Evolutionary conservation across 805 yeast species (phyloP).

Genomic region (Clavispora carvajalis): DNA sequence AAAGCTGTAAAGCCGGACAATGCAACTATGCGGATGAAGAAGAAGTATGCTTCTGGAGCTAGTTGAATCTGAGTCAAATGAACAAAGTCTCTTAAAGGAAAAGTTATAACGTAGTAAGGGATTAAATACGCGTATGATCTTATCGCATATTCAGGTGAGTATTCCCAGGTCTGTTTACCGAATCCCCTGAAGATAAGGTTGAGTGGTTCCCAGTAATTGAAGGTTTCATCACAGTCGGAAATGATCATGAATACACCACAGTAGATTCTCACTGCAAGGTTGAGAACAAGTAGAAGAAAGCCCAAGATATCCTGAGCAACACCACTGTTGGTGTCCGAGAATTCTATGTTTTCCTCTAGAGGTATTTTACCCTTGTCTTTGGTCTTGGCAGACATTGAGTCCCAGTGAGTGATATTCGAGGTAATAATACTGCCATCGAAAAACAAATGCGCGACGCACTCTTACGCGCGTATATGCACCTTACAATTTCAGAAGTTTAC

Average conservation of each 20-base stretch:
- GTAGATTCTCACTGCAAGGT: constrained; percentile 21
- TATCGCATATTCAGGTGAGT: constrained; percentile 83
- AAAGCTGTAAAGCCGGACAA: constrained; percentile 32
- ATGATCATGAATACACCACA: constrained; percentile 59
- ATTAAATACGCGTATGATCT: constrained; percentile 77
- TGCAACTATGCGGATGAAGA: constrained; percentile 42
- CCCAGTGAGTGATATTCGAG: not conserved
- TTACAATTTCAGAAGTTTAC: no score
- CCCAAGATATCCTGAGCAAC: not conserved
- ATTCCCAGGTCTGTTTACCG: constrained; percentile 96
- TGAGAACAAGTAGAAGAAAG: constrained; percentile 8
- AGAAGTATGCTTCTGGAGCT: constrained; percentile 41
- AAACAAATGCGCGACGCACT: no score
- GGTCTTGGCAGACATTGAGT: not conserved
- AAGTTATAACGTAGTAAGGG: constrained; percentile 36
- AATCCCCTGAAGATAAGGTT: constrained; percentile 72
- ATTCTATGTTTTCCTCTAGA: not conserved
- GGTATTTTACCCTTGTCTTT: not conserved
- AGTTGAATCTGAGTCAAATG: constrained; percentile 10
- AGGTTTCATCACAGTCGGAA: constrained; percentile 89
- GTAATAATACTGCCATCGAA: no score
- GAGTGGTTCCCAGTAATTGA: constrained; percentile 92
- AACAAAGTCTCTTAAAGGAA: constrained; percentile 16
- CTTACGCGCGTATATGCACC: not conserved
- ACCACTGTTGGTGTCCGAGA: not conserved